phyloP scores from a whole-genome alignment of 2,329 filamentous ascomycete genomes.

The Neurospora crassa region DNA sequence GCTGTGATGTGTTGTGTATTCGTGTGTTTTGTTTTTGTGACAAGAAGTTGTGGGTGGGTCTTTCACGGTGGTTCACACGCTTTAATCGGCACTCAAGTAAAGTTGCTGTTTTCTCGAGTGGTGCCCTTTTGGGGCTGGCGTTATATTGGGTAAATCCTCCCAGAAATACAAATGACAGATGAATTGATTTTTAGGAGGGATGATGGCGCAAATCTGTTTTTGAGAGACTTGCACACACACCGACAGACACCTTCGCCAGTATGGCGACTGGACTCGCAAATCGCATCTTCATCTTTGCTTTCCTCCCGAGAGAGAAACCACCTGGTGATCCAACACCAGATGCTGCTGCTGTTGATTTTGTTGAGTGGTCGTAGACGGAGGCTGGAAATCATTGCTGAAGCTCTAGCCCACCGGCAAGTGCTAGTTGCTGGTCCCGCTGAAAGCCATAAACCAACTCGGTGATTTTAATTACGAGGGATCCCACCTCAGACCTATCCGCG shows the following conservation, averaged over 20 bases:
- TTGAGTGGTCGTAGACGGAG: not conserved
- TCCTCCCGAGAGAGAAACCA: not conserved
- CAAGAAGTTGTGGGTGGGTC: not conserved
- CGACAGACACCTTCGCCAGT: not conserved
- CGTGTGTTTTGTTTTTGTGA: not conserved
- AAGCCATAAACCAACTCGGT: not conserved
- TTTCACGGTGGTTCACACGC: not conserved
- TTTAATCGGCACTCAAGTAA: not conserved
- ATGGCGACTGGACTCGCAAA: not conserved
- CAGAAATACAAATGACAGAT: not conserved
- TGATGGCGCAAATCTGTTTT: not conserved
- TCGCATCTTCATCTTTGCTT: not conserved
- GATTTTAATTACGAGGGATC: not conserved
- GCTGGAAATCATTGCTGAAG: not conserved
- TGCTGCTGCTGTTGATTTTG: not conserved
- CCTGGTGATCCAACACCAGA: not conserved
- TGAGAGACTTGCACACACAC: not conserved
- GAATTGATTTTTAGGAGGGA: not conserved
- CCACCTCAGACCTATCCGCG: not conserved
- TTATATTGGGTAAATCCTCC: not conserved
- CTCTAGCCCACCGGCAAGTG: not conserved
- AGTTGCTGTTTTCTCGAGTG: not conserved
- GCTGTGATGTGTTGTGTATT: not conserved
- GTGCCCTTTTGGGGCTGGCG: not conserved
- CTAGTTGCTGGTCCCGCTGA: not conserved